Evolutionary conservation across 73 alveolate species (phyloP), one percentile per base, ranked within the genome.

Genomic region (Uronychia setigera): DNA sequence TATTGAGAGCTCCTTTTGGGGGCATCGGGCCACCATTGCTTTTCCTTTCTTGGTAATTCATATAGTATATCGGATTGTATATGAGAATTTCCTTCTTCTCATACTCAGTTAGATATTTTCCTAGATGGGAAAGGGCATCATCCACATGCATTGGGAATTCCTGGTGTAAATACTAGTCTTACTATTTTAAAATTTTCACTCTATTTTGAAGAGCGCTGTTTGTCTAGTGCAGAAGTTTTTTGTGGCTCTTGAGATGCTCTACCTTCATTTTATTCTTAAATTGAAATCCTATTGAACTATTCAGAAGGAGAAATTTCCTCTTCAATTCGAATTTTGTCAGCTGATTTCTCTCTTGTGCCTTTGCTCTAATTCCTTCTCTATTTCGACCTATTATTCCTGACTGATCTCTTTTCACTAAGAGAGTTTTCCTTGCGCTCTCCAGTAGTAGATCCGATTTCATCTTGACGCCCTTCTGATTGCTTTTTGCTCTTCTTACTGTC

Each of bases 31-130:
- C 89, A 1, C 79, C 83, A 0, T 32, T 77, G 83, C n/a, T 60
- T 59, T 74, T 67, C 31, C 89, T 78, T 59, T 82, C 89, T 1
- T 74, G 46, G 79, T 74, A 27, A 78, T 82, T 82, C 29, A 82
- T 1, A 59, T 58, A 82, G 79, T 82, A 35, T 46, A 82, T 60
- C 31, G 89, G 60, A n/a, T 78, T 67, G 83, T 82, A 82, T 13
- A 58, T 57, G 9, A 32, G 58, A 0, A 82, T 33, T 29, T 82
- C 89, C 33, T 57, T 25, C 74, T 82, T 60, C 32, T 82, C 89
- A 30, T 9, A 32, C 27, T 60, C 83, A 26, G 32, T 32, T 26
- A 82, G 79, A 26, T 82, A 74, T 29, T 33, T 58, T 0, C 80
- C 9, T 1, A 32, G 31, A 31, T 81, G 60, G 67, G 58, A 31